Base-by-base conservation (phyloP, 2,329 filamentous ascomycete species). In the Gnomoniopsis sp. region DNA sequence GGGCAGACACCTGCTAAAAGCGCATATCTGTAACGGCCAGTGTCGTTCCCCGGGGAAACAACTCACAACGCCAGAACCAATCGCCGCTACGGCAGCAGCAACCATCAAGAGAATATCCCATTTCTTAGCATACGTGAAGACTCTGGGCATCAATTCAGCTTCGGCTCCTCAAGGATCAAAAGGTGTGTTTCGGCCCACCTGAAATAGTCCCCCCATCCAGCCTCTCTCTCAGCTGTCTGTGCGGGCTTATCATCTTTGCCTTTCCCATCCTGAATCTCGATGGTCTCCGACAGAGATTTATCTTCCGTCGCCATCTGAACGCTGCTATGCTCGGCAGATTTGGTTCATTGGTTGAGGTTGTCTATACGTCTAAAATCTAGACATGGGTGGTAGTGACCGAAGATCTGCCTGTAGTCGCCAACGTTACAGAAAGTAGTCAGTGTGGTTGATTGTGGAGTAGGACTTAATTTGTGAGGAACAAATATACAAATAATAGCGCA, bases 111-210 rank as follows among this genome's bases (percentile, higher is more conserved):
- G 49, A 33, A 78, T 74, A 63, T 85, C 82, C 74, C 77, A 79
- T 68, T 72, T 75, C 55, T 74, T 80, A 17, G 81, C 82, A 71
- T 83, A 85, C 7, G 71, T 69, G 62, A 85, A 85, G 48, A 85
- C 57, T 11, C 59, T 56, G 19, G n/a, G 19, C 47, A 19, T 17
- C 26, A 50, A 33, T 6, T 49, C 22, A 49, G 6, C 8, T 17
- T 30, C 6, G 10, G 10, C 12, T 15, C 47, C 1, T 11, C 22
- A 26, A 19, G 7, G 21, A 26, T 26, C 21, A 30, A 3, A 19
- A 2, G 15, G 47, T 30, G 15, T 15, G 12, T 49, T 11, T 49
- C 22, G 1, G 23, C 26, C 47, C 52, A 54, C 52, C 52, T 52
- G 17, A 61, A 58, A 23, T 61, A 61, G 14, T 61, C 59, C 3